phyloP scores from a whole-genome alignment of 2,329 filamentous ascomycete species.

The Aspergillus pseudonomiae region DNA sequence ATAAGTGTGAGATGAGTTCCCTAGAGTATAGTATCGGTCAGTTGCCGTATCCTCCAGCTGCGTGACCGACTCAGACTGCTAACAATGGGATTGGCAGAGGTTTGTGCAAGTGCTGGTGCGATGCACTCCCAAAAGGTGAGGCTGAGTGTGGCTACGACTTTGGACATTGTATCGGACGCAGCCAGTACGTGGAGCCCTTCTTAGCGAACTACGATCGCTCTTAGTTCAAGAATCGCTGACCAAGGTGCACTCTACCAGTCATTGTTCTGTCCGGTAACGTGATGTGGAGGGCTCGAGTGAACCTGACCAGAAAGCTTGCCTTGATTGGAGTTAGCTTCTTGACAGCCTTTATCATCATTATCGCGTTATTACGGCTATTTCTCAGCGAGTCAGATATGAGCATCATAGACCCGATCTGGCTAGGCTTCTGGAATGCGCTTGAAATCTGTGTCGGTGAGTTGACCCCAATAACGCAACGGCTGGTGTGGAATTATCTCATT shows the following conservation, averaged over 20 bases:
- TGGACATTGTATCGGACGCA: conserved; percentile 11
- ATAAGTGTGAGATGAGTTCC: conserved; percentile 2
- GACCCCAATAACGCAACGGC: not conserved
- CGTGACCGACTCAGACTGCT: not conserved
- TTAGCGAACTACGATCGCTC: not conserved
- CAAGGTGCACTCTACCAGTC: not conserved
- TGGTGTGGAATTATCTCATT: not conserved
- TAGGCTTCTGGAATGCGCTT: conserved; percentile 5
- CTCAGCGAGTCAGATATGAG: not conserved
- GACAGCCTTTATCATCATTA: conserved; percentile 11
- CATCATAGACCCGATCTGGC: conserved; percentile 1
- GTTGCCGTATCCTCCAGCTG: not conserved
- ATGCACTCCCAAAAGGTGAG: not conserved
- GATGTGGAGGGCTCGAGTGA: conserved; percentile 8
- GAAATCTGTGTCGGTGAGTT: conserved; percentile 13
- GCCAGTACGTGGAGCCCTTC: conserved; percentile 5
- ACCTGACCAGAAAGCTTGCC: not conserved
- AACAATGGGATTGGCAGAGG: not conserved
- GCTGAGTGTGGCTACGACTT: conserved; percentile 1
- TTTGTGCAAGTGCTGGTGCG: not conserved
- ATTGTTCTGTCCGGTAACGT: conserved; percentile 10
- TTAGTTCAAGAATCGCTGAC: not conserved
- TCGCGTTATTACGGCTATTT: conserved; percentile 5
- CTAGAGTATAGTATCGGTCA: not conserved
- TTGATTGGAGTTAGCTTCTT: conserved; percentile 10